Base-by-base conservation (phyloP, 495 filamentous ascomycete genomes). In the Collariella sp. region DNA sequence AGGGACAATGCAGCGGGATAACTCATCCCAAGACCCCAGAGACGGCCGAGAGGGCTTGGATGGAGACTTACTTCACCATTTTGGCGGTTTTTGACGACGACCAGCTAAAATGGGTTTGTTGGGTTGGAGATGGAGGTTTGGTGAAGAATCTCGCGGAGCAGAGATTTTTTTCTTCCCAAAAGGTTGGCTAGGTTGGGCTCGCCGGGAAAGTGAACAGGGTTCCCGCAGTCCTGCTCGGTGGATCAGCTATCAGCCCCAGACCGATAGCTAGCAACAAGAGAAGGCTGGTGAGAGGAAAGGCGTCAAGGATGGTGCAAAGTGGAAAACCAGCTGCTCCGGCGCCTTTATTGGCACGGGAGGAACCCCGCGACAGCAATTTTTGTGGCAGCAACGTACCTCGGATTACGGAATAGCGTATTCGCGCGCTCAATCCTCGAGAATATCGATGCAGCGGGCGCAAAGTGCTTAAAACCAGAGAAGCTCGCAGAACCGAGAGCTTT, bases 21-120 rank as follows among this genome's bases (percentile, higher is more conserved):
- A 70, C 68, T 63, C 54, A 42, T 48, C 26, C 58, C 0, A 43
- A 35, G 23, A 29, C 5, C 16, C 15, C 18, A 11, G 20, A 20
- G 33, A 22, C 24, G 40, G 49, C 24, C 15, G 52, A 12, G 41
- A 38, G 48, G 55, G 54, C 7, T 34, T 34, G 22, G 49, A 24
- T 31, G 29, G 22, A 20, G 41, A 94, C 93, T 85, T 89, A 98
- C 93, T 98, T 96, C 68, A 98, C 93, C 93, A 98, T 98, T 70
- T 88, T 95, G 84, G 75, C 89, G 86, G 88, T 85, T 71, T 81
- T 31, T 87, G 61, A 62, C 56, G 56, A 59, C 52, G 51, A 62
- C 58, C 64, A 57, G 58, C 62, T 66, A 62, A 60, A 58, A 61
- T 62, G 58, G 60, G 53, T 57, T 56, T 46, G 53, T 46, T 58